phyloP scores from a whole-genome alignment of 345 rosid genomes.

The Rhizophora apiculata region DNA sequence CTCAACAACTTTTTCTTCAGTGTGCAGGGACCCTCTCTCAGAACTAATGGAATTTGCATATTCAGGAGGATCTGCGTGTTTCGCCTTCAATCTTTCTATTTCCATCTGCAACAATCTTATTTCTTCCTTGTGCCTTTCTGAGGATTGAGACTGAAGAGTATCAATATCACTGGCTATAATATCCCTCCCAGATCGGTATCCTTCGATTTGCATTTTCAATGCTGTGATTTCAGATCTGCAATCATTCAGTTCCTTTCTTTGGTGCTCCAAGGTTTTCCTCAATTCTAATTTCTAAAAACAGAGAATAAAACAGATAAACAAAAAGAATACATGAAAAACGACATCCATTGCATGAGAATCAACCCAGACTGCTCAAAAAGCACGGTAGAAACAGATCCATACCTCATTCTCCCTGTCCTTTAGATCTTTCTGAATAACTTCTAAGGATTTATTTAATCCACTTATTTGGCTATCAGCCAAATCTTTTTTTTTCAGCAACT shows the following conservation, averaged over 20 bases:
- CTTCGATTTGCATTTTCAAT: slow-evolving; percentile 89
- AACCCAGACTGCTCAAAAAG: slow-evolving; percentile 9
- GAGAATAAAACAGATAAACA: neutral
- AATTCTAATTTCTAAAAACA: slow-evolving; percentile 63
- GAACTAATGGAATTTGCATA: slow-evolving; percentile 32
- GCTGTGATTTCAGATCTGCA: slow-evolving; percentile 91
- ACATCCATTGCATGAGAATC: slow-evolving; percentile 12
- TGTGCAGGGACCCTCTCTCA: slow-evolving; percentile 40
- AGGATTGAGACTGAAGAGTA: slow-evolving; percentile 46
- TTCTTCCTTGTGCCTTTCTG: slow-evolving; percentile 58
- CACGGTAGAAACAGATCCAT: slow-evolving; percentile 21
- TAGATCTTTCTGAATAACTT: slow-evolving; percentile 73
- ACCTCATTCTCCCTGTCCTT: slow-evolving; percentile 88
- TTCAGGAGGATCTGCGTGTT: slow-evolving; percentile 24
- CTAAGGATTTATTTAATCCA: slow-evolving; percentile 64
- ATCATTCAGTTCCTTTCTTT: slow-evolving; percentile 73
- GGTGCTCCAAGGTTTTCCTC: slow-evolving; percentile 69
- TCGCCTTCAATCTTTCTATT: slow-evolving; percentile 47
- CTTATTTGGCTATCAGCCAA: slow-evolving; percentile 62
- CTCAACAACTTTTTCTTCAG: slow-evolving; percentile 62
- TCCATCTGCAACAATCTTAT: slow-evolving; percentile 53
- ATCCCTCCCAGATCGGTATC: slow-evolving; percentile 55
- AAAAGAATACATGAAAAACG: neutral
- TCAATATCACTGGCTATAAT: slow-evolving; percentile 41
- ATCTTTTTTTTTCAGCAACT: slow-evolving; percentile 57